Evolutionary conservation across 371 early-diverging fungal species (phyloP).

Genomic region (Lichtheimia ornata): DNA sequence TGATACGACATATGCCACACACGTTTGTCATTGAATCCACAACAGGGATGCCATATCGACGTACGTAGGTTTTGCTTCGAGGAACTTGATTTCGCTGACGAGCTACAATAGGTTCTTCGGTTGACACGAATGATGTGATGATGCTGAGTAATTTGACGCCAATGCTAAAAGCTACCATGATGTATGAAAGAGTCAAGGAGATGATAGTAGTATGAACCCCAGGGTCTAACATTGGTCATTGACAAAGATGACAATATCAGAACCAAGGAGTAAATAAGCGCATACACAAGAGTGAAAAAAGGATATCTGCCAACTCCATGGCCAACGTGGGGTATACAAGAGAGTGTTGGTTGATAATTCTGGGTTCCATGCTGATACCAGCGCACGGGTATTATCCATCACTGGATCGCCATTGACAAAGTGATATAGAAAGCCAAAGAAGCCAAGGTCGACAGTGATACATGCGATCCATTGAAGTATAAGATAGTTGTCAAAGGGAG

Average conservation of each 20-base stretch:
- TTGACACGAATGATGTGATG: conserved; percentile 45
- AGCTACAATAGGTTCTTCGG: conserved; percentile 56
- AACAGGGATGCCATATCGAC: conserved; percentile 67
- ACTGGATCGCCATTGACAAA: conserved; percentile 23
- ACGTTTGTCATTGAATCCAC: conserved; percentile 59
- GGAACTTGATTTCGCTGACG: conserved; percentile 32
- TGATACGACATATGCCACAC: conserved; percentile 77
- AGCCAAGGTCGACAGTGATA: conserved; percentile 40
- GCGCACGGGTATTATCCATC: neutral
- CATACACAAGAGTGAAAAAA: conserved; percentile 10
- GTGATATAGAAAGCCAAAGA: conserved; percentile 39
- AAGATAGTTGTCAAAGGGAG: conserved; percentile 60
- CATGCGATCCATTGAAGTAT: conserved; percentile 54
- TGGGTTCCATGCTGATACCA: conserved; percentile 3
- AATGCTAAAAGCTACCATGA: conserved; percentile 28
- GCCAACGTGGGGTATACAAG: conserved; percentile 9
- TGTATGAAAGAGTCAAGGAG: conserved; percentile 15
- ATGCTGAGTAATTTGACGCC: conserved; percentile 42
- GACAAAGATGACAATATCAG: neutral
- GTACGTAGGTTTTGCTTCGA: conserved; percentile 69
- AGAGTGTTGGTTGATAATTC: neutral
- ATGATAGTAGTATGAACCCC: conserved; percentile 19
- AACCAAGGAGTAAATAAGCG: neutral
- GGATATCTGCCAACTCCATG: conserved; percentile 30
- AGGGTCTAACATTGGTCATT: neutral